A percentile compares a stretch with the other conserved stretches of the same genome.
Evolutionary conservation across 306 rosid species (phyloP).

Genomic region (Macrotyloma uniflorum): DNA sequence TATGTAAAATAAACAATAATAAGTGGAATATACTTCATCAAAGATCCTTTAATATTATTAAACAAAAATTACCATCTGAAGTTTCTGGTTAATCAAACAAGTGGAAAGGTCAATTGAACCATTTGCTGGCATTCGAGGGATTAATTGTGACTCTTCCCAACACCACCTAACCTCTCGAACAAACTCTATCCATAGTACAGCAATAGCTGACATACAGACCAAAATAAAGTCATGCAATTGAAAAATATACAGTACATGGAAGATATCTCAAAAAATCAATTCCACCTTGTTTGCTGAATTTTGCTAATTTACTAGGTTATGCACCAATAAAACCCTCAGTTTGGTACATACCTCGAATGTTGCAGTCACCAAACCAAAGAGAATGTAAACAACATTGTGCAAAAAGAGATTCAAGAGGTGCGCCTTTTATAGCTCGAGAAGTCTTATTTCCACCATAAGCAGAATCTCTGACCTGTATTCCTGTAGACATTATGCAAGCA

Average conservation of each 20-base stretch:
- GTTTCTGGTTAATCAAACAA: slow-evolving; percentile 78
- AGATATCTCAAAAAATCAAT: slow-evolving; percentile 2
- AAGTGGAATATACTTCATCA: not conserved
- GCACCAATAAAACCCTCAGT: slow-evolving; percentile 11
- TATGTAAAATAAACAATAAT: not conserved
- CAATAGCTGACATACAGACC: slow-evolving; percentile 59
- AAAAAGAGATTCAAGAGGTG: slow-evolving; percentile 74
- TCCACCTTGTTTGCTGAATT: not conserved
- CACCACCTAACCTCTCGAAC: slow-evolving; percentile 84
- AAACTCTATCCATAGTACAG: slow-evolving; percentile 78
- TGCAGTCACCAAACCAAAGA: slow-evolving; percentile 84
- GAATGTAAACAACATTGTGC: slow-evolving; percentile 76
- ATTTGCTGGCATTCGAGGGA: slow-evolving; percentile 67
- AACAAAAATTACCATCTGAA: slow-evolving; percentile 64
- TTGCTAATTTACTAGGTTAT: not conserved
- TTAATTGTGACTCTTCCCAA: slow-evolving; percentile 83
- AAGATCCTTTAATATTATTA: slow-evolving; percentile 21
- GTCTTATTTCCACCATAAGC: slow-evolving; percentile 50
- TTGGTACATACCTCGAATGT: slow-evolving; percentile 64
- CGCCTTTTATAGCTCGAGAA: slow-evolving; percentile 69
- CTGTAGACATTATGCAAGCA: slow-evolving; percentile 43
- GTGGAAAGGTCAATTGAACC: slow-evolving; percentile 76
- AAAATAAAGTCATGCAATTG: slow-evolving; percentile 34
- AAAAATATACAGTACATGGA: slow-evolving; percentile 29
- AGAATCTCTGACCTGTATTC: slow-evolving; percentile 42